Evolutionary conservation across 2,329 filamentous ascomycete species (phyloP), one percentile per base, ranked within the genome.

Genomic region (Epichloe sp.): DNA sequence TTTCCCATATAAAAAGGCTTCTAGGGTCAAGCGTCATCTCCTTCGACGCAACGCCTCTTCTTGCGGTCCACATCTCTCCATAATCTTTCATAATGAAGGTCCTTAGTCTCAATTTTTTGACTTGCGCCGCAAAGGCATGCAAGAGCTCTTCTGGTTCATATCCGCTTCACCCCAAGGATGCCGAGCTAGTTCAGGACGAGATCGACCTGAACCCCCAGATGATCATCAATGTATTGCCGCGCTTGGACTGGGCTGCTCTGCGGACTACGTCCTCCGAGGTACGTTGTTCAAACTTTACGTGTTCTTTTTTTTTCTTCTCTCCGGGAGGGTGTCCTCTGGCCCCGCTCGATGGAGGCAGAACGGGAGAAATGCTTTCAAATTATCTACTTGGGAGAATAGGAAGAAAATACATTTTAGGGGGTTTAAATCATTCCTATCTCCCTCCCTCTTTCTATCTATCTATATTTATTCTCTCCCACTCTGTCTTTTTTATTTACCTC

Each of bases 31-130:
- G 6, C 5, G 17, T 10, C 5, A 26, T 19, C n/a, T 12, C 44
- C 21, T 34, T n/a, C 17, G n/a, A 46, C 17, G 1, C 23, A 46
- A n/a, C 6, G 14, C 12, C 34, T 37, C 31, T 31, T 31, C 31
- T 31, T 11, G 31, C 31, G 8, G 7, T 31, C 31, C 31, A 4
- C 31, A 11, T 31, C 26, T 8, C 21, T 37, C 3, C 21, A 44
- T 35, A n/a, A 35, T 35, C 19, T 14, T 6, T 36, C 56, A 44
- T 43, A 40, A 98, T 98, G 93, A 97, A 97, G 70, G 75, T 97
- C 56, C 80, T 97, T 49, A 96, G 89, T 54, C 83, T 95, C 62
- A 97, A 97, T 71, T 98, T 98, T 98, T 75, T 97, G 57, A 93
- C 88, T 62, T 98, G 93, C 75, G 91, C 93, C 55, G 86, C 94